Evolutionary conservation across 2,329 filamentous ascomycete species (phyloP), one percentile per base, ranked within the genome.

Genomic region (Aspergillus piperis): DNA sequence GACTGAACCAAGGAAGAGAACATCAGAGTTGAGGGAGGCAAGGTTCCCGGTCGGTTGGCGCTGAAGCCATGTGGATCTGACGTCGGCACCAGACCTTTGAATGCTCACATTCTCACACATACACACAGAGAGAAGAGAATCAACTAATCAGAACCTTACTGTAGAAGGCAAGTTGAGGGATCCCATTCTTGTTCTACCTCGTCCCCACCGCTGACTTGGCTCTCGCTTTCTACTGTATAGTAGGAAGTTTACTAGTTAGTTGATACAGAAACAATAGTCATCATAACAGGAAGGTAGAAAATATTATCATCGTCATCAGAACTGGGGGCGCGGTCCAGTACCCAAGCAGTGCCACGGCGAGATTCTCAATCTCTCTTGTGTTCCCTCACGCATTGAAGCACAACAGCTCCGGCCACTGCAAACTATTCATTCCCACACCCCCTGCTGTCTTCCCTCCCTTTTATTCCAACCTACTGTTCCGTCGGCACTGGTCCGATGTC

Each of bases 1-100:
- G 39, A n/a, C 39, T 42, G 32, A 53, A 55, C 39, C 39, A 55
- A 55, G 39, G 53, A 32, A 17, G 17, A 25, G 4, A 23, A 42
- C 32, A 54, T 39, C 52, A 30, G 25, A 54, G 39, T 23, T 49
- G 13, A 57, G 41, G 57, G 58, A 32, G 39, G 27, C 44, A 36
- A 27, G 30, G 56, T 49, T 42, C 63, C 30, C 55, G 53, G 48
- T 36, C 39, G 53, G 53, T 55, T 51, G 38, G 38, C 58, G 47
- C 59, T 54, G 48, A 49, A 36, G 53, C 68, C 68, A 70, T 70
- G 69, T 71, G 69, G 69, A 66, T 62, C 63, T 71, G 68, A 70
- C 67, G 67, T 71, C 63, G 57, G 54, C 41, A 60, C 59, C 57
- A 59, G 30, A 50, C 11, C 32, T 36, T 15, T 36, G 32, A 42